Base-by-base conservation (phyloP, 768 basidiomycete species). In the Leccinellum luteum region DNA sequence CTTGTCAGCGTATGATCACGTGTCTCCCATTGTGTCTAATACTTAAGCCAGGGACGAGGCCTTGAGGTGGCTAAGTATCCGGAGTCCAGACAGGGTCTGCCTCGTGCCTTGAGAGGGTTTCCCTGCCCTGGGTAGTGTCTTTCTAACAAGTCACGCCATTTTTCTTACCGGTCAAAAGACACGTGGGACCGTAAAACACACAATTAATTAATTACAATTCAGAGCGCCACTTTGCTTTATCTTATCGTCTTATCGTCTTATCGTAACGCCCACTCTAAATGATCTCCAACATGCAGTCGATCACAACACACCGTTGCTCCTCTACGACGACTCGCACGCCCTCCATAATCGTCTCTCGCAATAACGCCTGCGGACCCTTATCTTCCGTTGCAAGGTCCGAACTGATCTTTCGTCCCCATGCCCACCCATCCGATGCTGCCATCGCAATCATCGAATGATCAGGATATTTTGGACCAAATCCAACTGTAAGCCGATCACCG, bases 361-460 rank as follows among this genome's bases (percentile, higher is more conserved):
- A 61, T 7, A 64, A 63, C 6, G 57, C 66, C 31, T 60, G 31
- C 21, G 48, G 55, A 9, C 51, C 71, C 55, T 65, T 68, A 67
- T 55, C 65, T 67, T 60, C 41, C 62, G 64, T 44, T 55, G 54
- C 54, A 27, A 56, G 63, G 25, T 64, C 61, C 17, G 63, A 68
- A 10, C 74, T 75, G 13, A 79, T 66, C 4, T 76, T 75, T 51
- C 70, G 72, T 0, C 78, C 78, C 78, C 83, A 85, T 0, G 78
- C 84, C 87, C 87, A 89, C 1, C 86, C 86, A 3, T 79, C 81
- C 6, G 85, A 85, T 0, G 87, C 86, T 0, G 86, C 87, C 2
- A 81, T 80, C 0, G 87, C 88, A 44, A 89, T 84, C 55, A 79
- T 77, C 0, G 80, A 65, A 61, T 83, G 85, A 63, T 89, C 85